phyloP scores from a whole-genome alignment of 139 green algal species.

The Chlorella sorokiniana region DNA sequence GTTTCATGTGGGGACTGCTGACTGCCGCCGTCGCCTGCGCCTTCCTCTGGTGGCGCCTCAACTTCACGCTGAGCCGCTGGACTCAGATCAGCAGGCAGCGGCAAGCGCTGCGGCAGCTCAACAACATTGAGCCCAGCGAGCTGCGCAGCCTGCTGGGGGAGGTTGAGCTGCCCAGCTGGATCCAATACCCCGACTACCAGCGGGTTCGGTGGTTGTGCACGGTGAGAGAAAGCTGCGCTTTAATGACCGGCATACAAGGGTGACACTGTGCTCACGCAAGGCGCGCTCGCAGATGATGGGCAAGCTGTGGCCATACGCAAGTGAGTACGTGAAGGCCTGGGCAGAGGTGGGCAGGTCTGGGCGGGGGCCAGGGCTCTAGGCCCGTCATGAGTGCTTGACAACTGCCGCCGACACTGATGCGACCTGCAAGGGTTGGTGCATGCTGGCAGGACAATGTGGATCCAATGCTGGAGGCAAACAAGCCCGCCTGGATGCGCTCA shows the following conservation, averaged over 20 bases:
- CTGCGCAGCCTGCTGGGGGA: slow-evolving; percentile 11
- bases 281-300: not conserved
- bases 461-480: slow-evolving; percentile 7
- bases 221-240: too few relatives aligned
- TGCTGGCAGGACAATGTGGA: slow-evolving; percentile 3
- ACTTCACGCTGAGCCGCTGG: not conserved
- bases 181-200: slow-evolving; percentile 1
- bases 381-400: too few relatives aligned
- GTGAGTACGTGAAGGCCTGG: not conserved
- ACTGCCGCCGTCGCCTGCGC: not conserved
- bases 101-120: slow-evolving; percentile 1
- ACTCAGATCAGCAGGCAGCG: not conserved
- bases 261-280: too few relatives aligned
- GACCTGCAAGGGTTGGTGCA: not conserved
- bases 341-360: not conserved
- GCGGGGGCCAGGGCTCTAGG: too few relatives aligned
- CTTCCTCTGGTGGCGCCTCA: not conserved
- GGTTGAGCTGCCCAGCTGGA: slow-evolving; percentile 8
- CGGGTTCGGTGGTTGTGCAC: slow-evolving; percentile 6
- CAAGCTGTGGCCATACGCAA: not conserved
- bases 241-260: too few relatives aligned
- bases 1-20: too few relatives aligned
- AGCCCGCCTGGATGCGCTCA: slow-evolving; percentile 17
- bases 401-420: not conserved
- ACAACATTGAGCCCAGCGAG: not conserved